Evolutionary conservation across 2,329 filamentous ascomycete species (phyloP).

Genomic region (Calonectria pauciramosa): DNA sequence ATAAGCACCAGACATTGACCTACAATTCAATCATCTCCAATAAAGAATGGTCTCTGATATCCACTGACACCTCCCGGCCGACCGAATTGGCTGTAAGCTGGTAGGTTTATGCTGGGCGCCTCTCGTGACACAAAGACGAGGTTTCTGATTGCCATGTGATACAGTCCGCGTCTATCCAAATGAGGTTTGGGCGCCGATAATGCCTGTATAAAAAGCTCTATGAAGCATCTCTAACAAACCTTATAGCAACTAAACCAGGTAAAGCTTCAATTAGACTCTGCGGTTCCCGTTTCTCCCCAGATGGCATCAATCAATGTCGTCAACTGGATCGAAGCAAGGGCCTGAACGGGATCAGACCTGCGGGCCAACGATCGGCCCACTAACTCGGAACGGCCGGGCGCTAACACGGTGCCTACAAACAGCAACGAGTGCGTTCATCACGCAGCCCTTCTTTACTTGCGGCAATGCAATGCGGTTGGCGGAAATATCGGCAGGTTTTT

Average conservation of each 20-base stretch:
- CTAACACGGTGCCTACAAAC: background rate
- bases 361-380: constrained; percentile 25
- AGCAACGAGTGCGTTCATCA: constrained; percentile 1
- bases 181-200: background rate
- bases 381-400: constrained; percentile 23
- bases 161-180: background rate
- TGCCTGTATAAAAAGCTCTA: background rate
- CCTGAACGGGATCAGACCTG: constrained; percentile 16
- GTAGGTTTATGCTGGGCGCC: background rate
- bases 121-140: constrained; percentile 4
- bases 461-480: background rate
- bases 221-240: background rate
- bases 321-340: constrained; percentile 11
- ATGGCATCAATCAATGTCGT: constrained; percentile 10
- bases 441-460: constrained; percentile 6
- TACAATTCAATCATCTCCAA: background rate
- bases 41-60: background rate
- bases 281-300: background rate
- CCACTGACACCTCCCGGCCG: background rate
- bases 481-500: constrained; percentile 10
- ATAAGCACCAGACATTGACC: background rate
- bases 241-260: background rate
- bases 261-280: constrained; percentile 7
- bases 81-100: background rate
- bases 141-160: background rate